Conservation (phyloP, 176 grass and related monocot genomes). For the Typha latifolia region DNA sequence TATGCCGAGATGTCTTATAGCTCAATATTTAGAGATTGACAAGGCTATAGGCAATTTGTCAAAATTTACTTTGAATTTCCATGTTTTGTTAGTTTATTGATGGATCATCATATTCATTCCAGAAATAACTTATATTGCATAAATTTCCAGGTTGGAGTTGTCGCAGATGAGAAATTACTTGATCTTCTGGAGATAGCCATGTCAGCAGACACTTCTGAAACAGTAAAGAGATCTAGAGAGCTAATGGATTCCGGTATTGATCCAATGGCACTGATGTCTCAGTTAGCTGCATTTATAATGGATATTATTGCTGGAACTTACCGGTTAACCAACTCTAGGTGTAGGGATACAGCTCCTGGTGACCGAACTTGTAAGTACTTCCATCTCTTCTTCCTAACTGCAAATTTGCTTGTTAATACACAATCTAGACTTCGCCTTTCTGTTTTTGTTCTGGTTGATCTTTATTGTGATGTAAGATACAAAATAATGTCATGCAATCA, state of each 20-base stretch:
- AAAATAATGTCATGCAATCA: too few species aligned
- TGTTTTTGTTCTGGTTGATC: too few species aligned
- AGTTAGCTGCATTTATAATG: conserved; percentile 96
- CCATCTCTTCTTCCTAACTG: not conserved
- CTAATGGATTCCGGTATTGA: conserved; percentile 95
- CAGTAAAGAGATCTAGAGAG: conserved; percentile 87
- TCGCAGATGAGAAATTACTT: conserved; percentile 93
- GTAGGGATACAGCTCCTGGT: conserved; percentile 44
- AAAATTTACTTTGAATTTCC: too few species aligned
- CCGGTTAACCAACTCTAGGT: conserved; percentile 52
- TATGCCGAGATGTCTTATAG: not conserved
- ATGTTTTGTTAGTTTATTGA: too few species aligned
- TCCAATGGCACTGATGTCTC: conserved; percentile 97
- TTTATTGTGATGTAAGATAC: too few species aligned
- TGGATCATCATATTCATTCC: too few species aligned
- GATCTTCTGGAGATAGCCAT: conserved; percentile 94
- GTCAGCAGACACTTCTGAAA: conserved; percentile 93
- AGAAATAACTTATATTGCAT: not conserved
- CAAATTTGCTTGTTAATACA: too few species aligned
- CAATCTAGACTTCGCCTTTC: too few species aligned
- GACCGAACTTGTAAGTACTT: conserved; percentile 71
- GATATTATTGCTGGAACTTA: conserved; percentile 99
- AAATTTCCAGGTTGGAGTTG: conserved; percentile 65
- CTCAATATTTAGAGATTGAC: not conserved
- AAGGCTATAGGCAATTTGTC: not conserved